Percentiles rank a stretch among this genome's conserved stretches.
phyloP scores from a whole-genome alignment of 768 basidiomycete species.

The Hygrophorus pudorinus region DNA sequence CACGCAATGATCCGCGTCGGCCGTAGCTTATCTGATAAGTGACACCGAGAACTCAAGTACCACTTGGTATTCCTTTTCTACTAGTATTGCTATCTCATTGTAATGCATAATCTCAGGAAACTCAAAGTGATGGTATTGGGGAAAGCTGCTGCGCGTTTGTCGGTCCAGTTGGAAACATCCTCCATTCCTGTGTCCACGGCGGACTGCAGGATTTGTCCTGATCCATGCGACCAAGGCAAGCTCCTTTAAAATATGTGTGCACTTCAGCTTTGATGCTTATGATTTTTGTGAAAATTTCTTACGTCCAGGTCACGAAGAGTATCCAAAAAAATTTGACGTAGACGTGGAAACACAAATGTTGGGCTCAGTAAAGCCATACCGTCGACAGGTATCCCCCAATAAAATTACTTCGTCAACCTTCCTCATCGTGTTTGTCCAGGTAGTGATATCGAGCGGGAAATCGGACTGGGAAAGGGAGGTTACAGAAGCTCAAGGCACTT shows the following conservation, averaged over 20 bases:
- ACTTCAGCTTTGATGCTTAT: neutral
- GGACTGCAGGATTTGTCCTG: constrained; percentile 64
- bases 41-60: constrained; percentile 1
- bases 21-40: constrained; percentile 21
- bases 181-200: constrained; percentile 56
- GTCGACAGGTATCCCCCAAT: constrained; percentile 49
- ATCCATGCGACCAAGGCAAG: constrained; percentile 67
- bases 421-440: constrained; percentile 26
- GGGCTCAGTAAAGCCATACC: constrained; percentile 79
- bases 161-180: constrained; percentile 42
- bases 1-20: neutral
- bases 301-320: constrained; percentile 58
- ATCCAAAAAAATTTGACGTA: constrained; percentile 60
- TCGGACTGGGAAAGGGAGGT: constrained; percentile 83
- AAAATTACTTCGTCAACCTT: neutral
- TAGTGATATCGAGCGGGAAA: constrained; percentile 85
- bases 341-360: constrained; percentile 78
- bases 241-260: neutral
- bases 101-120: constrained; percentile 14
- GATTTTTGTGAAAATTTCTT: constrained; percentile 21
- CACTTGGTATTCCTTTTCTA: neutral
- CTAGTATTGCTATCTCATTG: neutral
- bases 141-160: constrained; percentile 27
- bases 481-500: constrained; percentile 55
- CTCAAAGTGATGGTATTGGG: constrained; percentile 34